Evolutionary conservation across 1,284 basidiomycete species (phyloP), one percentile per base, ranked within the genome.

Genomic region (Naganishia cerealis): DNA sequence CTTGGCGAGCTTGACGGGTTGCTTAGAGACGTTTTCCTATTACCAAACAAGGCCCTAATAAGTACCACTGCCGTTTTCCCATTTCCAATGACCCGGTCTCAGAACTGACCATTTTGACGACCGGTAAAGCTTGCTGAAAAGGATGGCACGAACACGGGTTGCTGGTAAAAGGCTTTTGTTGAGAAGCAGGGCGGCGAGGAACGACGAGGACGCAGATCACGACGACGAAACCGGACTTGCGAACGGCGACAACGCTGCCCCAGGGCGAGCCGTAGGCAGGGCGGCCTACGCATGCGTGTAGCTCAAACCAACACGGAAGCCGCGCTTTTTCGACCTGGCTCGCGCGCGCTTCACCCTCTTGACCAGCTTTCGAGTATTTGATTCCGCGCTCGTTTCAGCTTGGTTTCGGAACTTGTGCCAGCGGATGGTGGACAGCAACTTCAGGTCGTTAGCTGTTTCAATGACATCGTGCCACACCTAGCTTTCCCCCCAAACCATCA

Each of bases 1-100:
- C 85, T 90, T 92, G 74, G 92, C 94, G 80, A 96, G 91, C 83
- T 95, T 95, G 80, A 94, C 92, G 77, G 90, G 88, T 73, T 87
- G 86, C 88, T 94, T 94, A 53, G 68, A 69, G 57, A 71, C 70
- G 70, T 71, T 71, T 63, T 71, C 70, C 70, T 68, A 36, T 53
- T 1, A 50, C 42, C 10, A 10, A 39, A 36, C 58, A n/a, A 56
- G 36, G 10, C 10, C 38, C 26, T 42, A 13, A 33, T 59, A 15
- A 59, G 57, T 26, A 59, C 18, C 10, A 1, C 15, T 24, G 18
- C 9, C 40, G 26, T 26, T 43, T 16, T 26, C 33, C 4, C 57
- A 50, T 29, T n/a, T 29, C 50, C 10, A 21, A 2, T 21, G 8
- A 12, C 3, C 12, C n/a, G 53, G 21, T 38, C 24, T 16, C 8